phyloP scores from a whole-genome alignment of 345 rosid genomes.

The Crucihimalaya himalaica region DNA sequence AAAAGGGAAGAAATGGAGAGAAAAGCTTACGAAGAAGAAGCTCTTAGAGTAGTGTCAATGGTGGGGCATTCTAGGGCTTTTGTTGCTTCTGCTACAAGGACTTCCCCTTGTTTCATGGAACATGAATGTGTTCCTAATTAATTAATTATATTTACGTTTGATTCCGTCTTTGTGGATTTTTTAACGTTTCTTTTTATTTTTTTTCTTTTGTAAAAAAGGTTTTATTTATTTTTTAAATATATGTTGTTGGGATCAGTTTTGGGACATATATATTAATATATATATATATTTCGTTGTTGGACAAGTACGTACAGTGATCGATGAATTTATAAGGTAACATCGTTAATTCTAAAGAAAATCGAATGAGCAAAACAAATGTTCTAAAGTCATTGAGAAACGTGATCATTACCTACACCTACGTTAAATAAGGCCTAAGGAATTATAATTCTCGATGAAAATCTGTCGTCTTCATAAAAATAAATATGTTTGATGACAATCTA shows the following conservation, averaged over 20 bases:
- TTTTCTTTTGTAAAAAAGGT: constrained; percentile 5
- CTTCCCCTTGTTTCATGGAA: constrained; percentile 65
- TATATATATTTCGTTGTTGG: not conserved
- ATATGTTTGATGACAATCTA: not conserved
- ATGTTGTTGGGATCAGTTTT: not conserved
- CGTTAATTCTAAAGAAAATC: not conserved
- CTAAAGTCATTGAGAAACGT: not conserved
- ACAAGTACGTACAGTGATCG: not conserved
- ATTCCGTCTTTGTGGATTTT: not conserved
- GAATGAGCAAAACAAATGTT: not conserved
- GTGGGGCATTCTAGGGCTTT: constrained; percentile 84
- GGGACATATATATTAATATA: not conserved
- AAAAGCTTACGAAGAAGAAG: constrained; percentile 94
- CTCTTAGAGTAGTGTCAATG: constrained; percentile 84
- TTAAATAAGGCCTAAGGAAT: not conserved
- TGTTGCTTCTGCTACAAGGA: constrained; percentile 66
- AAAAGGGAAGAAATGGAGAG: constrained; percentile 81
- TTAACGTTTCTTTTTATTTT: not conserved
- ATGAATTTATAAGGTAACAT: not conserved
- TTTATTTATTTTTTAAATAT: not conserved
- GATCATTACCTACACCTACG: not conserved
- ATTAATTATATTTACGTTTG: not conserved
- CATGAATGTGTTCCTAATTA: constrained; percentile 52
- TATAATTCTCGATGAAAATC: not conserved
- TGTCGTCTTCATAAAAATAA: not conserved